These are phyloP conservation scores for Yamadazyma kanchanaburiensis DNA, from an alignment of 1,139 yeast species.

Conservation along the genomic window DNA sequence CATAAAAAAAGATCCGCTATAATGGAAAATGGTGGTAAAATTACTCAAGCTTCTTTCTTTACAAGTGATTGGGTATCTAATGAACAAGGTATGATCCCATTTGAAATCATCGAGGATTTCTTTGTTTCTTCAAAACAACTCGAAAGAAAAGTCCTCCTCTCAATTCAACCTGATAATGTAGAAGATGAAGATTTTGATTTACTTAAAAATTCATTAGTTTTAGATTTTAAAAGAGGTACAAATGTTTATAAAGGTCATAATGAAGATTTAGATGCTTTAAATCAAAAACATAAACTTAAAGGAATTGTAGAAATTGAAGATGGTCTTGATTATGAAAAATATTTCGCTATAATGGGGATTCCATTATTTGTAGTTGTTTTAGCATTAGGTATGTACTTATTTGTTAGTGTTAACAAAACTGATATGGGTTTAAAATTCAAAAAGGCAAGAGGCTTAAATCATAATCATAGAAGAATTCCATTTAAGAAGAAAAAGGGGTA, in stretches of 20 bases:
- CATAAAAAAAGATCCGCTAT: slow-evolving; percentile 41
- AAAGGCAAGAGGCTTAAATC: slow-evolving; percentile 42
- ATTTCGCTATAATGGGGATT: slow-evolving; percentile 60
- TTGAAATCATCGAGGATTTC: slow-evolving; percentile 62
- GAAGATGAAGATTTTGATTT: slow-evolving; percentile 64
- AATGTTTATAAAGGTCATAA: slow-evolving; percentile 59
- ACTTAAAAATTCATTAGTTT: slow-evolving; percentile 46
- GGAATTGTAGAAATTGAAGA: slow-evolving; percentile 50
- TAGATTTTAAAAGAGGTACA: slow-evolving; percentile 55
- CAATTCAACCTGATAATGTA: slow-evolving; percentile 70
- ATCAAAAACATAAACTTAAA: slow-evolving; percentile 30
- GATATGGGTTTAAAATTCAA: slow-evolving; percentile 46
- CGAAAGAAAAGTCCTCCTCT: slow-evolving; percentile 48
- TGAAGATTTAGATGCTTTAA: slow-evolving; percentile 46
- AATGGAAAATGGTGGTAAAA: slow-evolving; percentile 37
- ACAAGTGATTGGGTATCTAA: slow-evolving; percentile 70
- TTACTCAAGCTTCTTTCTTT: slow-evolving; percentile 51
- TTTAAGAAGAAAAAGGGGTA: slow-evolving; percentile 22
- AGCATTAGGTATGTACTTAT: slow-evolving; percentile 60
- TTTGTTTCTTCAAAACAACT: slow-evolving; percentile 37
- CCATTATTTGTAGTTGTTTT: slow-evolving; percentile 71
- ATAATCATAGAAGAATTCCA: slow-evolving; percentile 30
- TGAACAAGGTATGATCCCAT: slow-evolving; percentile 59
- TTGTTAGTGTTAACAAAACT: slow-evolving; percentile 51
- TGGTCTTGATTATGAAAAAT: slow-evolving; percentile 61